Evolutionary conservation across 2,329 filamentous ascomycete genomes (phyloP).

Genomic region (Talaromyces sp.): DNA sequence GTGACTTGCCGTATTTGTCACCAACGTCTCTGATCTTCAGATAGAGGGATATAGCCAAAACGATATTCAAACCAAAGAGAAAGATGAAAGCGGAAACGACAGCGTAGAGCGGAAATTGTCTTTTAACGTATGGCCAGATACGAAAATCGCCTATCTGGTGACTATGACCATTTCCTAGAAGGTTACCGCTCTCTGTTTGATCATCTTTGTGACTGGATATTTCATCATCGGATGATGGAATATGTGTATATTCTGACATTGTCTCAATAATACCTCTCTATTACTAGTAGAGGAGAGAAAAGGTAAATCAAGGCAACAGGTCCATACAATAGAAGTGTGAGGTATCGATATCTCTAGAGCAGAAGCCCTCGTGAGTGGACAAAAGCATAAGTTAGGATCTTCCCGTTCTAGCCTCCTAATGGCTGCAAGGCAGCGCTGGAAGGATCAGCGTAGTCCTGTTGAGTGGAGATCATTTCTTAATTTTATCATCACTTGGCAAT

Average conservation of each 20-base stretch:
- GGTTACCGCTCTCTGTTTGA: background rate
- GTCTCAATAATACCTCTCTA: background rate
- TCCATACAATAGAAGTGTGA: background rate
- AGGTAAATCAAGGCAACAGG: background rate
- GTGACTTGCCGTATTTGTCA: background rate
- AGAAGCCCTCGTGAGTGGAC: background rate
- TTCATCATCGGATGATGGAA: background rate
- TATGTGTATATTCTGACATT: constrained; percentile 5
- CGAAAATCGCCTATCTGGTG: background rate
- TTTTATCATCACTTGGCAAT: background rate
- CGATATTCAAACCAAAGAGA: background rate
- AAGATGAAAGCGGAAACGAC: background rate
- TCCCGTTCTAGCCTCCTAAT: background rate
- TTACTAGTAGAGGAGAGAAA: background rate
- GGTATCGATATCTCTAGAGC: background rate
- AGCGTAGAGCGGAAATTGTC: background rate
- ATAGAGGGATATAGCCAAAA: background rate
- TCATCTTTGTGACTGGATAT: background rate
- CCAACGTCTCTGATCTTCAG: background rate
- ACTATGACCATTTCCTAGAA: background rate
- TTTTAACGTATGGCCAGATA: background rate
- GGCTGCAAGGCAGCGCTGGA: background rate
- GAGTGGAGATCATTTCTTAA: too few species aligned
- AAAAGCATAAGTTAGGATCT: background rate
- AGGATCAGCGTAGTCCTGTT: too few species aligned